These are phyloP conservation scores for Colletotrichum orchidophilum DNA, from an alignment of 2,329 filamentous ascomycete species.

Conservation along the genomic window DNA sequence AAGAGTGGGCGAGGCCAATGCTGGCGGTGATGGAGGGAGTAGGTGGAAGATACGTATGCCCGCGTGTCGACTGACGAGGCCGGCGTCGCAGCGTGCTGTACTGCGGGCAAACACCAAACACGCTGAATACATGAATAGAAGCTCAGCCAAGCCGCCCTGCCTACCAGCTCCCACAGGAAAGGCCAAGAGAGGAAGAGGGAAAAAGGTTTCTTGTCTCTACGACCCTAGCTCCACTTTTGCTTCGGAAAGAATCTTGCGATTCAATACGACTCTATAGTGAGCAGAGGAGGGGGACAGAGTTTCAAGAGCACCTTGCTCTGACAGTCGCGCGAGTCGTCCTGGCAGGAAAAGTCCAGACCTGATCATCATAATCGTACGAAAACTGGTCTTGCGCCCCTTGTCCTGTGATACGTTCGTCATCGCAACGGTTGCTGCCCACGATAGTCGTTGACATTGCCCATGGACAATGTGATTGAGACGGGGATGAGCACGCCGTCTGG, in stretches of 20 bases:
- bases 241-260: conserved; percentile 33
- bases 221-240: conserved; percentile 23
- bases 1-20: neutral
- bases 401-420: conserved; percentile 15
- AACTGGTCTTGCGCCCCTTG: neutral
- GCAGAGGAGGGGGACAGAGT: conserved; percentile 19
- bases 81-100: conserved; percentile 1
- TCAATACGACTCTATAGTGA: conserved; percentile 22
- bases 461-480: conserved; percentile 4
- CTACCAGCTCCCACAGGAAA: neutral
- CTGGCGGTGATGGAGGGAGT: neutral
- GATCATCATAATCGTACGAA: conserved; percentile 28
- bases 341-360: conserved; percentile 3
- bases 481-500: conserved; percentile 8
- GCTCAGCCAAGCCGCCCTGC: neutral
- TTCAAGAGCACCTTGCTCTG: conserved; percentile 29
- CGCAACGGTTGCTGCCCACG: neutral
- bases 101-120: neutral
- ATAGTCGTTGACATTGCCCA: neutral
- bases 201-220: conserved; percentile 28
- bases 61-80: neutral
- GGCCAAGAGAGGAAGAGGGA: neutral
- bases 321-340: conserved; percentile 27
- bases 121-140: conserved; percentile 4
- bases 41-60: neutral